These are phyloP conservation scores for Pezizomycotina sp. DNA, from an alignment of 2,329 filamentous ascomycete species.

Conservation along the genomic window DNA sequence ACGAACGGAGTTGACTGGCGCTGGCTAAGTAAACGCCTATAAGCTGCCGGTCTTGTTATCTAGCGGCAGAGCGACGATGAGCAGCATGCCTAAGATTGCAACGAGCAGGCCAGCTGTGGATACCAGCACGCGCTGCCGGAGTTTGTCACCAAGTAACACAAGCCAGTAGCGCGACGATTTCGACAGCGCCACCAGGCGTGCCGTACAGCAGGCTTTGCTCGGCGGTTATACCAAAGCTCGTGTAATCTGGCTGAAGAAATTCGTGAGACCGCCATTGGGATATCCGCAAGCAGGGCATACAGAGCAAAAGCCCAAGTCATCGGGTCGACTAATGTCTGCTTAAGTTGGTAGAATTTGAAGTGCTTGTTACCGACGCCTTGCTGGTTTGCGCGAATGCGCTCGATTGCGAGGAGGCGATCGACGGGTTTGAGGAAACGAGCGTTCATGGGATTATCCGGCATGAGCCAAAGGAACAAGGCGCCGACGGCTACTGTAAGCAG, in stretches of 20 bases:
- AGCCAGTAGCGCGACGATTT: slow-evolving; percentile 43
- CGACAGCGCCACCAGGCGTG: slow-evolving; percentile 47
- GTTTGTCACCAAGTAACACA: slow-evolving; percentile 41
- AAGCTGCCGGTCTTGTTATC: slow-evolving; percentile 42
- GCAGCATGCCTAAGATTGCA: slow-evolving; percentile 43
- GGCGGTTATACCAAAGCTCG: slow-evolving; percentile 46
- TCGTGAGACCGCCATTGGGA: slow-evolving; percentile 24
- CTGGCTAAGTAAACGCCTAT: slow-evolving; percentile 50
- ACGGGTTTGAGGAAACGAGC: slow-evolving; percentile 44
- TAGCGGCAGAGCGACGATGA: slow-evolving; percentile 47
- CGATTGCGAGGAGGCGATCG: slow-evolving; percentile 51
- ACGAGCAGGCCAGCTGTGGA: slow-evolving; percentile 37
- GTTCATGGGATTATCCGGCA: slow-evolving; percentile 33
- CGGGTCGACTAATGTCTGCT: slow-evolving; percentile 35
- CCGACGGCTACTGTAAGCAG: slow-evolving; percentile 37
- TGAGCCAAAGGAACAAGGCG: slow-evolving; percentile 35
- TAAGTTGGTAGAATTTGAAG: slow-evolving; percentile 50
- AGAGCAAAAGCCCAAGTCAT: slow-evolving; percentile 35
- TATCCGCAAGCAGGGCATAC: slow-evolving; percentile 27
- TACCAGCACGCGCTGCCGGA: slow-evolving; percentile 41
- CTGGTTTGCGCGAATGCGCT: slow-evolving; percentile 56
- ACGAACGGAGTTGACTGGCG: slow-evolving; percentile 45
- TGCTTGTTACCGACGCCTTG: slow-evolving; percentile 57
- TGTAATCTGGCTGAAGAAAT: slow-evolving; percentile 30
- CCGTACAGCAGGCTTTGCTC: slow-evolving; percentile 48